A percentile compares a stretch with the other conserved stretches of the same genome.
Evolutionary conservation across 768 basidiomycete genomes (phyloP).

Genomic region (Xerocomellus intermedius): DNA sequence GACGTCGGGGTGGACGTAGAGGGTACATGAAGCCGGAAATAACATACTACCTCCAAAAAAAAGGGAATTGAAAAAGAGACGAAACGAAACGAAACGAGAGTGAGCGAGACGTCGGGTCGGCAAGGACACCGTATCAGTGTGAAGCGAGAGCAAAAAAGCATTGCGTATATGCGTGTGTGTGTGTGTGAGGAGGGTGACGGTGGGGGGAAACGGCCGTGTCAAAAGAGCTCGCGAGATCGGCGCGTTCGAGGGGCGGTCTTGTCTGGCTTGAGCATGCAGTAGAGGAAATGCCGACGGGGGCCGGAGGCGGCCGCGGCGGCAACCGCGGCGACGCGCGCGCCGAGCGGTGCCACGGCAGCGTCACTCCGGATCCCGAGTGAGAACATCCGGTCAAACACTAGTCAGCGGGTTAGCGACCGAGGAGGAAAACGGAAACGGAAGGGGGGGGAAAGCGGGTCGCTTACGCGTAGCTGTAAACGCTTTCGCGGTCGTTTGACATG

Average conservation of each 20-base stretch:
- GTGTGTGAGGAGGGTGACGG: not conserved
- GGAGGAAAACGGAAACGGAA: not conserved
- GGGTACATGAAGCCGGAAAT: constrained; percentile 15
- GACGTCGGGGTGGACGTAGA: constrained; percentile 12
- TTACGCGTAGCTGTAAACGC: constrained; percentile 82
- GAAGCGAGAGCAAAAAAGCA: no score
- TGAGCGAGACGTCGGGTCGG: no score
- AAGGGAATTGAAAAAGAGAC: not conserved
- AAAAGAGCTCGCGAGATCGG: constrained; percentile 39
- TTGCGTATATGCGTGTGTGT: no score
- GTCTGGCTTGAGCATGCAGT: constrained; percentile 73
- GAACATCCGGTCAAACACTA: constrained; percentile 93
- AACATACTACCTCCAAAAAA: constrained; percentile 13
- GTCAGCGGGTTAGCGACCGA: not conserved
- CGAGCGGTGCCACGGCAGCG: constrained; percentile 56
- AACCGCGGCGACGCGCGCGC: constrained; percentile 62
- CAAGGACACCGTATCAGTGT: no score
- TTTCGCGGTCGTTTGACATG: constrained; percentile 87
- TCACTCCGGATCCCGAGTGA: constrained; percentile 78
- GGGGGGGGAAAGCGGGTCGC: constrained; percentile 14
- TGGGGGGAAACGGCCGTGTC: not conserved
- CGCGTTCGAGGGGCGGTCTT: constrained; percentile 41
- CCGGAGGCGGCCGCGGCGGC: constrained; percentile 67
- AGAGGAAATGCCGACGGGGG: constrained; percentile 81
- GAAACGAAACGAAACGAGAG: not conserved